Conservation (phyloP, 371 early-diverging fungal species). For the Circinella minor region DNA sequence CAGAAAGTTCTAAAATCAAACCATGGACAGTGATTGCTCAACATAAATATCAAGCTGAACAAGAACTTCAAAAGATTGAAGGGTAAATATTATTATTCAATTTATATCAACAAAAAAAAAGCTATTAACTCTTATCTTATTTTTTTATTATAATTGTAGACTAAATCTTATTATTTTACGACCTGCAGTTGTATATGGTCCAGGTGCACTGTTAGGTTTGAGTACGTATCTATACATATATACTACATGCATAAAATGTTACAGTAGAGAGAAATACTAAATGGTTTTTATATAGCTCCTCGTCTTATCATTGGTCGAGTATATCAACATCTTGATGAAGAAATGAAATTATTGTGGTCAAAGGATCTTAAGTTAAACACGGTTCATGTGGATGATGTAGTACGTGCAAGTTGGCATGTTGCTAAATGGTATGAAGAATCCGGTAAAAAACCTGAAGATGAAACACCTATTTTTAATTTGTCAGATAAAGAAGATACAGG, state of each 20-base stretch:
- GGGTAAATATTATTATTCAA: constrained; percentile 31
- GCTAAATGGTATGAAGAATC: constrained; percentile 61
- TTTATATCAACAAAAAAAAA: neutral
- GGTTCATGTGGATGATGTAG: constrained; percentile 90
- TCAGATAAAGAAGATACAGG: constrained; percentile 82
- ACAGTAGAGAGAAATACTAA: neutral
- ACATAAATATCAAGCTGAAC: constrained; percentile 82
- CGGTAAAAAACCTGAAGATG: constrained; percentile 11
- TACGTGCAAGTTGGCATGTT: constrained; percentile 76
- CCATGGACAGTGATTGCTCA: constrained; percentile 87
- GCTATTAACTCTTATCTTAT: neutral
- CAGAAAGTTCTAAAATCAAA: constrained; percentile 74
- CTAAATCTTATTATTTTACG: constrained; percentile 82
- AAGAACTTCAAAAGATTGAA: constrained; percentile 67
- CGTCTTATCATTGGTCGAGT: constrained; percentile 91
- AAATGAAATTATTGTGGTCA: constrained; percentile 93
- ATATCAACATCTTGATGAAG: constrained; percentile 79
- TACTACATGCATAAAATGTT: neutral
- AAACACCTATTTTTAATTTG: constrained; percentile 67
- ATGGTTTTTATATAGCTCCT: constrained; percentile 63
- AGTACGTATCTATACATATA: constrained; percentile 55
- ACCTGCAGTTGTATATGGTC: constrained; percentile 92
- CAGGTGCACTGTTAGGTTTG: constrained; percentile 75
- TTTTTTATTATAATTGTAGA: constrained; percentile 27
- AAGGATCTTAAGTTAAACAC: constrained; percentile 89